Evolutionary conservation across 495 filamentous ascomycete species (phyloP).

Genomic region (Ascobolus immersus): DNA sequence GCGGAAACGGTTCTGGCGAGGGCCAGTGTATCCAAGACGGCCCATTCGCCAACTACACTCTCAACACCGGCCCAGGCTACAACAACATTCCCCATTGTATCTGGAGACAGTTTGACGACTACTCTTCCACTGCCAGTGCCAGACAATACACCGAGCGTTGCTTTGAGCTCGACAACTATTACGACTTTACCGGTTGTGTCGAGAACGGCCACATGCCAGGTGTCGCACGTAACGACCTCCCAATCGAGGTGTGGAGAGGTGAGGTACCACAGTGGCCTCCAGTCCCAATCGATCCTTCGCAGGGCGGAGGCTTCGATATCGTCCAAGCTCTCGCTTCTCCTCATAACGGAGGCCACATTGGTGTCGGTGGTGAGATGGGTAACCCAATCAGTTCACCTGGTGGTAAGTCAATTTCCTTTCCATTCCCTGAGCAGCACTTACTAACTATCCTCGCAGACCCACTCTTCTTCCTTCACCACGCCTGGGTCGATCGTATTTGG

Average conservation of each 20-base stretch:
- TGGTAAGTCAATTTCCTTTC: too few species aligned
- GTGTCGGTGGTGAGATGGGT: slow-evolving; percentile 16
- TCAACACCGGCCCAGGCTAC: slow-evolving; percentile 14
- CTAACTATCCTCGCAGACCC: too few species aligned
- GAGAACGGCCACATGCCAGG: slow-evolving; percentile 15
- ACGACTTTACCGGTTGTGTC: slow-evolving; percentile 17
- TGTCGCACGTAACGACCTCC: slow-evolving; percentile 7
- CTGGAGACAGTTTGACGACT: slow-evolving; percentile 15
- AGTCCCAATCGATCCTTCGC: too few species aligned
- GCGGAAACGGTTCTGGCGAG: slow-evolving; percentile 18
- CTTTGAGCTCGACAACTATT: slow-evolving; percentile 12
- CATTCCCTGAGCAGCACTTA: too few species aligned
- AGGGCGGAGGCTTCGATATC: too few species aligned
- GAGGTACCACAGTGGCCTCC: slow-evolving; percentile 31
- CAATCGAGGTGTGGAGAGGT: slow-evolving; percentile 21
- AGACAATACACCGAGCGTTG: slow-evolving; percentile 15
- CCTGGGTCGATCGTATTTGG: slow-evolving; percentile 27
- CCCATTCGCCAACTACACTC: slow-evolving; percentile 19
- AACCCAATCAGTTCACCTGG: too few species aligned
- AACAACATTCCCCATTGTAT: slow-evolving; percentile 17
- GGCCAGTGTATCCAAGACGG: slow-evolving; percentile 20
- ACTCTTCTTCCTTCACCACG: slow-evolving; percentile 26
- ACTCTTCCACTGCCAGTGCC: slow-evolving; percentile 5
- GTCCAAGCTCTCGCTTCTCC: too few species aligned
- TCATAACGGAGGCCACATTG: slow-evolving; percentile 20